Evolutionary conservation across 2,329 filamentous ascomycete genomes (phyloP), one percentile per base, ranked within the genome.

Genomic region (Clonostachys byssicola): DNA sequence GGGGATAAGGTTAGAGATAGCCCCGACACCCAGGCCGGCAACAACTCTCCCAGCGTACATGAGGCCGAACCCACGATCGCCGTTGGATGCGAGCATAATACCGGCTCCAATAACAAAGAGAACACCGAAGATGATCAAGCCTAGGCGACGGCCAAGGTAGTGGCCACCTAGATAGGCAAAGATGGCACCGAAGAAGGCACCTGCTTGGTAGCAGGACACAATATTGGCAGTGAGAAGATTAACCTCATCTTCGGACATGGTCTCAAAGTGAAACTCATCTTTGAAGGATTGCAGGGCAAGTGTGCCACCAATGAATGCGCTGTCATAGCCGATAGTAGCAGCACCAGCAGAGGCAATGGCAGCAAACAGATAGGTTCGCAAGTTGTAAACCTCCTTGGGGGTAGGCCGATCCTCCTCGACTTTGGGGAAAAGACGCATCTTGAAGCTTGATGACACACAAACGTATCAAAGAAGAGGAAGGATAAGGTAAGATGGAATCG

Each of bases 141-240:
- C 36, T n/a, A 14, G 14, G 36, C 36, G 5, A 48, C 51, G 16
- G 50, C 57, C 1, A 58, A 59, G 5, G 56, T 54, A 44, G 77
- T 63, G 5, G 55, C 49, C 13, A 1, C 36, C 36, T n/a, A 86
- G 66, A 53, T 84, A 86, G 18, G 76, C 79, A 47, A 79, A 70
- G 45, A 85, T 68, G 2, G 82, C 76, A 12, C 85, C 84, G 51
- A 88, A 87, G 64, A 88, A 87, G 18, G 83, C 83, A 45, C 84
- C 84, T 10, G 83, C 84, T 59, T 87, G 83, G 62, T 85, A 86
- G 42, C 78, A 73, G 10, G 79, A 85, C 38, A 86, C 81, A 44
- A 86, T 85, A 54, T 86, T 86, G 49, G 78, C 71, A 54, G 76
- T 81, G 40, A 81, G 68, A 8, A 81, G 56, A 49, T 78, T 72